Base-by-base conservation (phyloP, 371 early-diverging fungal genomes). In the Haplosporangium sp. region DNA sequence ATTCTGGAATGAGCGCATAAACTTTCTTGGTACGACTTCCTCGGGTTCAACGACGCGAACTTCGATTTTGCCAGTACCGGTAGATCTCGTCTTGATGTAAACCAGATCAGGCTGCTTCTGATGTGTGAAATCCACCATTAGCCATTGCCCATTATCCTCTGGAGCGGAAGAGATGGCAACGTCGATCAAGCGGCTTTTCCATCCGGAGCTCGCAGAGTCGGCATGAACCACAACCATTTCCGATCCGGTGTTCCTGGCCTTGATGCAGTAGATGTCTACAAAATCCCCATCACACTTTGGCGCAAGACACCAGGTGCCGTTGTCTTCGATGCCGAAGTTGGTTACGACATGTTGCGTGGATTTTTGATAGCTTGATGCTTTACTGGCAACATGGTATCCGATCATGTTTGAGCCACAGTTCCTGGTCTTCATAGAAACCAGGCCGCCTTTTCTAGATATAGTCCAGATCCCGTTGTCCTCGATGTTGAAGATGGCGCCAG, bases 211-310 rank as follows among this genome's bases (percentile, higher is more conserved):
- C 34, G 42, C 66, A 45, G 66, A 66, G 58, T 11, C 57, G 6
- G 45, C 66, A 66, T 66, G 58, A 42, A 57, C 58, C 66, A 57
- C 44, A n/a, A 57, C 66, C 66, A 66, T 66, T 37, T 58, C 58
- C 42, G 27, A 27, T 27, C 20, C 7, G 44, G 40, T 57, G 45
- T 66, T 66, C 58, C 47, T 42, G 66, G 66, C 8, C 44, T 57
- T 66, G 66, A 66, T 66, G 37, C 57, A 66, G 58, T 66, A 56
- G 56, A 66, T 58, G 58, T 66, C 66, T 8, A 57, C 42, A 55
- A 57, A 44, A 58, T 57, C 45, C 34, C 45, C 66, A 35, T 65
- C 42, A 44, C 55, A 40, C 17, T 35, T 55, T 55, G 65, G 65
- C 27, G 58, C 56, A 45, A 66, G 39, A 35, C 66, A 66, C 58